Evolutionary conservation across 2,329 filamentous ascomycete species (phyloP), one percentile per base, ranked within the genome.

Genomic region (Ploettnerulaceae sp.): DNA sequence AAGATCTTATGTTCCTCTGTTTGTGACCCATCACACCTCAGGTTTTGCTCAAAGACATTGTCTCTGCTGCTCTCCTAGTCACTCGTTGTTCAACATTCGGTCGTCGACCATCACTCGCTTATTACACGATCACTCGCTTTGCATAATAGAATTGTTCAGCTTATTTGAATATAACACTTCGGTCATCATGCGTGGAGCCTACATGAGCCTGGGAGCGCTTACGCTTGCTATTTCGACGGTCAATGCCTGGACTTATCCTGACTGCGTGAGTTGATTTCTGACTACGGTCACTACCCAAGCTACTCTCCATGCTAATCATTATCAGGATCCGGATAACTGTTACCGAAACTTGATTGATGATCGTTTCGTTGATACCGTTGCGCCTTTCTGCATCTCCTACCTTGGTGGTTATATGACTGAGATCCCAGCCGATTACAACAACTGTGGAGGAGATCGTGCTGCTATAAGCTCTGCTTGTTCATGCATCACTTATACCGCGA

Each of bases 331-430:
- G 2, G 54, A 57, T 47, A 64, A 65, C 59, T 68, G 66, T 61
- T 68, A 66, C 55, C 58, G 60, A 51, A 64, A 67, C 52, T 42
- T 68, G 41, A 56, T 62, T 45, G 61, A 68, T 50, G 8, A 52
- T 1, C 62, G 64, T 43, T 65, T 65, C 51, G 54, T 56, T 32
- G 54, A 51, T 11, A 47, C 59, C 29, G 62, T 61, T 32, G 54
- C 57, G 31, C 40, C 21, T 4, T 67, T 67, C 55, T 70, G 67
- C 54, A 43, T 61, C 9, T 55, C 56, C 2, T 67, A 60, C 49
- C 60, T 70, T 36, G 38, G 58, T 15, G 57, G 54, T 20, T 61
- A 56, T 41, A 63, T 54, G 18, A 64, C 60, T 18, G 45, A 38
- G 4, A 60, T 68, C 33, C 66, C 66, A 5, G 52, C 59, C 7